Conservation (phyloP, 257 asterid genomes). For the Thymus mandschuricus region DNA sequence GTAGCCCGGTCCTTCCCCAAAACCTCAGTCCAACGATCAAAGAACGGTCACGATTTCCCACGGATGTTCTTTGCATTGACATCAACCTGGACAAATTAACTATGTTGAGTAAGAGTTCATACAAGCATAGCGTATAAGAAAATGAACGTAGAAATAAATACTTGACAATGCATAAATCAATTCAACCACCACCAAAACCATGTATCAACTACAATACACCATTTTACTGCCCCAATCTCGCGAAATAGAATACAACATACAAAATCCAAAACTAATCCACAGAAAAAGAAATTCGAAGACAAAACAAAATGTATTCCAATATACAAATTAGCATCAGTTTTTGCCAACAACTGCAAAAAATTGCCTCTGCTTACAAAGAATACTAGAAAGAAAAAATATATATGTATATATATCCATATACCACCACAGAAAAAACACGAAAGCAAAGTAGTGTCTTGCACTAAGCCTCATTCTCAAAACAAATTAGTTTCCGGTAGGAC, state of each 20-base stretch:
- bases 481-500: conserved; percentile 34
- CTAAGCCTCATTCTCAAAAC: conserved; percentile 29
- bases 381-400: conserved; percentile 57
- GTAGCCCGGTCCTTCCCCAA: too few relatives aligned
- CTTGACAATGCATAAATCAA: too few relatives aligned
- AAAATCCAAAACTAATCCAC: conserved; percentile 1
- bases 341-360: conserved; percentile 79
- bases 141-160: background rate
- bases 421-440: conserved; percentile 41
- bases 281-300: conserved; percentile 7
- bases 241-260: conserved; percentile 5
- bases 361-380: conserved; percentile 70
- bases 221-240: background rate
- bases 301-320: conserved; percentile 23
- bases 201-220: background rate
- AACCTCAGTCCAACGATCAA: too few relatives aligned
- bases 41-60: too few relatives aligned
- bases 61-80: too few relatives aligned
- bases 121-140: background rate
- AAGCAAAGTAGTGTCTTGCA: conserved; percentile 38
- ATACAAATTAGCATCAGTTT: conserved; percentile 48
- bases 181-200: background rate
- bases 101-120: too few relatives aligned
- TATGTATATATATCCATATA: conserved; percentile 52
- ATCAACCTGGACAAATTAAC: too few relatives aligned